Conservation (phyloP, 306 rosid species). For the Trifolium dubium region DNA sequence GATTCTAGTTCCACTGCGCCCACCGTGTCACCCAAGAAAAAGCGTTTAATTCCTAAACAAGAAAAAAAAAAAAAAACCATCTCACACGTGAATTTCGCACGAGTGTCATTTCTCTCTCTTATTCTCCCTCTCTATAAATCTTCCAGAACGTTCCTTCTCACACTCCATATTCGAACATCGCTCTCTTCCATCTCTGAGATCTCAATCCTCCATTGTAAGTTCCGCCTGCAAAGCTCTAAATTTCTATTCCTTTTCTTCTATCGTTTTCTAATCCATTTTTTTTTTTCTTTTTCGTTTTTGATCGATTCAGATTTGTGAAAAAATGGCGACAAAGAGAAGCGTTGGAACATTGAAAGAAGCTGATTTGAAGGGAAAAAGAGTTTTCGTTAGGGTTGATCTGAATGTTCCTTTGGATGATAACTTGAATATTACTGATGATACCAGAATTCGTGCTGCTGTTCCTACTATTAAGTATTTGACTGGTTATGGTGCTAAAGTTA, state of each 20-base stretch:
- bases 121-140: conserved; percentile 28
- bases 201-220: conserved; percentile 32
- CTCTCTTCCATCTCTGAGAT: not conserved
- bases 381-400: conserved; percentile 90
- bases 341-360: conserved; percentile 80
- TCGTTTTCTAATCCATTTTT: conserved; percentile 19
- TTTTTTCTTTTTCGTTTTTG: not conserved
- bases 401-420: conserved; percentile 92
- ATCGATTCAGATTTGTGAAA: conserved; percentile 14
- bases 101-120: not conserved
- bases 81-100: conserved; percentile 39
- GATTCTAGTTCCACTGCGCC: conserved; percentile 40
- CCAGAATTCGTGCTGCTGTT: conserved; percentile 85
- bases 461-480: conserved; percentile 86
- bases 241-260: not conserved
- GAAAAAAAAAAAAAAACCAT: not conserved
- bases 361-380: conserved; percentile 92
- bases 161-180: not conserved
- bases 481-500: conserved; percentile 75
- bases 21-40: conserved; percentile 34
- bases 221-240: not conserved
- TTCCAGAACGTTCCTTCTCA: conserved; percentile 14
- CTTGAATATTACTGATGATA: conserved; percentile 85
- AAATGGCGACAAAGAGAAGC: conserved; percentile 91
- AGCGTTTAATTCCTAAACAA: not conserved